A percentile compares a stretch with the other conserved stretches of the same genome.
phyloP scores from a whole-genome alignment of 306 rosid species.

The Cucurbita moschata region DNA sequence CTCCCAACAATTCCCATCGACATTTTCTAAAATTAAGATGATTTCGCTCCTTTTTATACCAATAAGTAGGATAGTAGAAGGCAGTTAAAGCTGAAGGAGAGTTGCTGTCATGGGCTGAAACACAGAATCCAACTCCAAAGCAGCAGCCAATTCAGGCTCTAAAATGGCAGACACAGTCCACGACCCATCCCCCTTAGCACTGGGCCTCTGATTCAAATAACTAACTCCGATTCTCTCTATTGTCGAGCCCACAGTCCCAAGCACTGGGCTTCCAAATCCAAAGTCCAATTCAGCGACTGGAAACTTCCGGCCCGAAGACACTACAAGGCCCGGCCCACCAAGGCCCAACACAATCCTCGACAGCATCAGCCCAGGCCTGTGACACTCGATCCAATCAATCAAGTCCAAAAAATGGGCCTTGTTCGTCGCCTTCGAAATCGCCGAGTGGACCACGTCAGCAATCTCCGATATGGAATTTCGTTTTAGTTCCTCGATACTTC shows the following conservation, averaged over 20 bases:
- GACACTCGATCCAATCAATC: conserved; percentile 73
- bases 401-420: conserved; percentile 61
- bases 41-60: too few relatives aligned
- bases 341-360: conserved; percentile 46
- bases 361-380: conserved; percentile 71
- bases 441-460: conserved; percentile 34
- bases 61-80: too few relatives aligned
- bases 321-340: conserved; percentile 44
- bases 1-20: not conserved
- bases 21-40: not conserved
- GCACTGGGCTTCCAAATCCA: conserved; percentile 66
- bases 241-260: conserved; percentile 60
- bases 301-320: conserved; percentile 60
- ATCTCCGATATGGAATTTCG: conserved; percentile 30
- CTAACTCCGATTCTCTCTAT: conserved; percentile 56
- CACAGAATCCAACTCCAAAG: conserved; percentile 38
- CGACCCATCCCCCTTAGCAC: conserved; percentile 62
- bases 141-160: conserved; percentile 64
- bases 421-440: conserved; percentile 49
- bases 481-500: conserved; percentile 34
- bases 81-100: conserved; percentile 37
- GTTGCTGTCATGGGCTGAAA: conserved; percentile 53
- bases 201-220: conserved; percentile 71
- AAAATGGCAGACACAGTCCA: conserved; percentile 81
- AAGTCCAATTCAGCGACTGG: conserved; percentile 62